These are phyloP conservation scores for Ophiostoma ips DNA, from an alignment of 2,329 filamentous ascomycete genomes.

Conservation along the genomic window DNA sequence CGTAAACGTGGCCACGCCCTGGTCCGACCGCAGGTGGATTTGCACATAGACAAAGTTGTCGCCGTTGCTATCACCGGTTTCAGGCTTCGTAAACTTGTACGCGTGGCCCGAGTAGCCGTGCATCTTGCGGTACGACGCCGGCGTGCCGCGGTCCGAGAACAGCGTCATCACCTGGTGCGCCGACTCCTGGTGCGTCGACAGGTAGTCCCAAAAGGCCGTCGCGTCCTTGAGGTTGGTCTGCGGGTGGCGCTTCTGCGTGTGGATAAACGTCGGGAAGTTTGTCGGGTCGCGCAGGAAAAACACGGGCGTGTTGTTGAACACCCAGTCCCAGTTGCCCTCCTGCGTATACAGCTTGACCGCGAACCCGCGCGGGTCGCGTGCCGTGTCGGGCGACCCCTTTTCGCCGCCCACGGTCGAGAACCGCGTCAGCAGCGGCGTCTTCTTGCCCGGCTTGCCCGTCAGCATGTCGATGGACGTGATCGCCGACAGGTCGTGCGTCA, in stretches of 20 bases:
- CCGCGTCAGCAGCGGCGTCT: constrained; percentile 51
- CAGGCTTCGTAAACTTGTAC: constrained; percentile 49
- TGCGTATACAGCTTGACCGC: constrained; percentile 62
- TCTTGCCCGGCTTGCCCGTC: constrained; percentile 14
- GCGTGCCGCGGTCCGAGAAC: constrained; percentile 52
- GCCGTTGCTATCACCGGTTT: constrained; percentile 49
- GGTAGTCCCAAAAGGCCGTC: constrained; percentile 48
- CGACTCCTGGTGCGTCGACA: constrained; percentile 45
- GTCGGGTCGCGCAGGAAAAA: constrained; percentile 64
- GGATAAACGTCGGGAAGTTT: constrained; percentile 64
- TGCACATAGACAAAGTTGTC: constrained; percentile 54
- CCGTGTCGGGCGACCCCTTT: constrained; percentile 61
- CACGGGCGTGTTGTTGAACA: constrained; percentile 62
- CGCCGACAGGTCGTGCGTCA: constrained; percentile 14
- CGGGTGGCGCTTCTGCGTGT: constrained; percentile 65
- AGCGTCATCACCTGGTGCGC: constrained; percentile 52
- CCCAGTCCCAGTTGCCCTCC: constrained; percentile 61
- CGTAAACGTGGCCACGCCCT: constrained; percentile 46
- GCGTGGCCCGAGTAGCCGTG: constrained; percentile 56
- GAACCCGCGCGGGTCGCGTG: constrained; percentile 64
- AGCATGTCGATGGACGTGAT: constrained; percentile 11
- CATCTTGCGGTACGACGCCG: constrained; percentile 51
- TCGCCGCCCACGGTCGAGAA: constrained; percentile 66
- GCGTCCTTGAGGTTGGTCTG: constrained; percentile 55
- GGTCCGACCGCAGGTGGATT: constrained; percentile 49